These are phyloP conservation scores for Aureobasidium subglaciale DNA, from an alignment of 2,329 filamentous ascomycete genomes.

Conservation along the genomic window DNA sequence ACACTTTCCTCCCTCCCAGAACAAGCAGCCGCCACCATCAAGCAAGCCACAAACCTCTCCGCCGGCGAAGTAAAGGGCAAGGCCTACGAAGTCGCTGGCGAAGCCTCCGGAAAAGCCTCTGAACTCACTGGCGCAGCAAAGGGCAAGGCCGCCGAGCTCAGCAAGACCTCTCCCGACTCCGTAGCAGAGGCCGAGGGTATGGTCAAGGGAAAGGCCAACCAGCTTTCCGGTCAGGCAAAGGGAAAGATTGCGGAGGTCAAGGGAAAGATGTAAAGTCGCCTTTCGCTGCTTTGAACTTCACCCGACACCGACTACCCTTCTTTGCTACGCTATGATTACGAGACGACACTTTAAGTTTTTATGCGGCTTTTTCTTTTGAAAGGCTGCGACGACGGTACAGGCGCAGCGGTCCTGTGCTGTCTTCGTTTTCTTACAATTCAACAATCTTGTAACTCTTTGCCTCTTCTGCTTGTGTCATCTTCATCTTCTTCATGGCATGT, in stretches of 20 bases:
- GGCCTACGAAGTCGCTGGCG: constrained; percentile 32
- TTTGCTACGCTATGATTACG: background rate
- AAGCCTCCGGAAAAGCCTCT: constrained; percentile 36
- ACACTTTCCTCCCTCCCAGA: constrained; percentile 35
- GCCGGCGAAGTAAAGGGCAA: constrained; percentile 34
- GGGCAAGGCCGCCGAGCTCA: constrained; percentile 35
- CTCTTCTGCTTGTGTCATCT: background rate
- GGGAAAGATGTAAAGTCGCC: constrained; percentile 19
- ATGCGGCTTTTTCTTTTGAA: background rate
- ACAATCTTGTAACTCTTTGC: background rate
- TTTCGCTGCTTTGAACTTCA: background rate
- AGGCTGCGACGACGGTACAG: background rate
- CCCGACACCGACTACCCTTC: background rate
- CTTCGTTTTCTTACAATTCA: background rate
- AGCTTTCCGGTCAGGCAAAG: constrained; percentile 32
- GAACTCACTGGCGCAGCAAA: constrained; percentile 29
- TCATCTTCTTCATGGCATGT: no score
- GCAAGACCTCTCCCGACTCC: constrained; percentile 30
- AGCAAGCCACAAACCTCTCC: constrained; percentile 28
- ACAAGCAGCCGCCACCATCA: constrained; percentile 41
- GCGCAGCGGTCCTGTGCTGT: background rate
- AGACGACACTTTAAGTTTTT: background rate
- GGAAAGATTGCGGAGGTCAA: constrained; percentile 30
- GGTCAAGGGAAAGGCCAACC: no score
- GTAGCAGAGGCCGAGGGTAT: constrained; percentile 42